Percentiles rank a stretch among this genome's conserved stretches.
Evolutionary conservation across 352 stramenopile species (phyloP).

Genomic region (Pythium phragmitis): DNA sequence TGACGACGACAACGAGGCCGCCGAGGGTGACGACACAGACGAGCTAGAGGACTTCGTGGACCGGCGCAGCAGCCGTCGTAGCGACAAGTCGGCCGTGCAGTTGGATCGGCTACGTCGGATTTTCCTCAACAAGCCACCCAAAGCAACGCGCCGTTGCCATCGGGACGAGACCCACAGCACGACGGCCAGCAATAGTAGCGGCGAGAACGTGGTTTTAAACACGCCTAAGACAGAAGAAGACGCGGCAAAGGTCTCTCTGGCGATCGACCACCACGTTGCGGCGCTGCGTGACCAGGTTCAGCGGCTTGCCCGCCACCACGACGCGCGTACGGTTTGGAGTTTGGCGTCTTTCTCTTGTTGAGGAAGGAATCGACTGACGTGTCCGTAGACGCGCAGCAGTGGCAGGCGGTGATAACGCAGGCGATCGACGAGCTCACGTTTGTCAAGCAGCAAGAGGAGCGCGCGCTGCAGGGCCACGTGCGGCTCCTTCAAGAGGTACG

Average conservation of each 20-base stretch:
- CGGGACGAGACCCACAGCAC: neutral
- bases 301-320: slow-evolving; percentile 38
- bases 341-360: neutral
- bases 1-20: neutral
- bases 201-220: neutral
- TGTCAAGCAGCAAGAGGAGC: slow-evolving; percentile 53
- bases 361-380: neutral
- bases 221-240: slow-evolving; percentile 1
- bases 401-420: slow-evolving; percentile 44
- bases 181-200: slow-evolving; percentile 24
- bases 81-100: slow-evolving; percentile 27
- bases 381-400: slow-evolving; percentile 38
- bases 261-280: slow-evolving; percentile 53
- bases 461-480: slow-evolving; percentile 42
- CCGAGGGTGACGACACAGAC: slow-evolving; percentile 12
- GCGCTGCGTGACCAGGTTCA: slow-evolving; percentile 49
- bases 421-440: slow-evolving; percentile 58
- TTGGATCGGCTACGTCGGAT: slow-evolving; percentile 62
- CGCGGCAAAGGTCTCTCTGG: slow-evolving; percentile 21
- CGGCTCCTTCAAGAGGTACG: slow-evolving; percentile 51
- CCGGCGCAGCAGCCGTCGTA: neutral
- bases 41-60: slow-evolving; percentile 20
- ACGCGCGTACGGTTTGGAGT: slow-evolving; percentile 34
- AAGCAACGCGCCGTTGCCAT: neutral
- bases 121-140: slow-evolving; percentile 57